Evolutionary conservation across 257 asterid genomes (phyloP), one percentile per base, ranked within the genome.

Genomic region (Rubia yunnanensis): DNA sequence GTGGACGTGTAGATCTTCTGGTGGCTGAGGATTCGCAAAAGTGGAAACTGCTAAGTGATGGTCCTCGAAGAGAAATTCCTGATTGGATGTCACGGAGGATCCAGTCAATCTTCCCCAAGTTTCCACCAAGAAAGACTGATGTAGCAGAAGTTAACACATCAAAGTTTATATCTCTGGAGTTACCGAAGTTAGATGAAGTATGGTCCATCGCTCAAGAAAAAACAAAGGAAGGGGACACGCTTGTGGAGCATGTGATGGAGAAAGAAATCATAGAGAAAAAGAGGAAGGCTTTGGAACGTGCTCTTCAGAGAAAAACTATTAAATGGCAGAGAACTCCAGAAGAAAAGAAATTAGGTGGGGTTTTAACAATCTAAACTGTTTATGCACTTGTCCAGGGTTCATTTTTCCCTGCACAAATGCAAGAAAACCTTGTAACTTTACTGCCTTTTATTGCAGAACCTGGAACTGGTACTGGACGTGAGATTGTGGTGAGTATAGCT

Each of bases 401-500:
- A 49, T 69, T 46, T 60, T 56, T 64, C 58, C n/a, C 54, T 35
- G 62, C 54, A 24, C 13, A 50, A 26, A 7, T 13, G 20, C 17
- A 17, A 9, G 7, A 41, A 50, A 61, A 52, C 39, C 59, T 11
- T 10, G 53, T 69, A 72, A 68, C 52, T 39, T 39, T 28, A 49
- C 67, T 53, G 10, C n/a, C 57, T 50, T 50, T 71, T 6, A 38
- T 64, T 74, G 79, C 79, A 78, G 82, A 78, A 28, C 78, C 82
- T 44, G 82, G 82, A 72, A 78, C 82, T 20, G 82, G 82, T 44
- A 78, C 77, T 32, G 82, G 82, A 44, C 79, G 82, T 28, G 82
- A 78, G 77, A 74, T 74, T 62, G 79, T 78, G 82, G 82, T 78
- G 62, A 78, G 82, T 74, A 57, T 54, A 64, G n/a, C 53, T 52